Evolutionary conservation across 768 basidiomycete genomes (phyloP).

Genomic region (Serendipita vermifera): DNA sequence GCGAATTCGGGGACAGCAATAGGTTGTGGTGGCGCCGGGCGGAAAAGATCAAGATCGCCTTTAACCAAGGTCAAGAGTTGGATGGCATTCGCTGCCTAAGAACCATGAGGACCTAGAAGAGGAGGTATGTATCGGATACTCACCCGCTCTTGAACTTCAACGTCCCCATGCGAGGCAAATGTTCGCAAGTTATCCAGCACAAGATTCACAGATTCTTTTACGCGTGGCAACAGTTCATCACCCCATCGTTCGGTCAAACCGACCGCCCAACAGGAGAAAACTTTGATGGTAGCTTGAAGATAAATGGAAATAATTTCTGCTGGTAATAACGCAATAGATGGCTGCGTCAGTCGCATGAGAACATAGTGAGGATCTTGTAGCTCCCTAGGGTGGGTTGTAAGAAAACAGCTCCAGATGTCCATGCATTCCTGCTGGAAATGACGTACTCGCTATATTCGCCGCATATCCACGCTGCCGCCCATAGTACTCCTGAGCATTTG

Average conservation of each 20-base stretch:
- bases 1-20: slow-evolving; percentile 15
- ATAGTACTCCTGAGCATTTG: slow-evolving; percentile 64
- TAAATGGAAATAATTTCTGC: slow-evolving; percentile 64
- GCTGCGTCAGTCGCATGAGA: slow-evolving; percentile 53
- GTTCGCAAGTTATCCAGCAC: slow-evolving; percentile 44
- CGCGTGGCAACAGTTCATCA: slow-evolving; percentile 50
- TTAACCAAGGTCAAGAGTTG: slow-evolving; percentile 65
- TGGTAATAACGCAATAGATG: slow-evolving; percentile 36
- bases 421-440: slow-evolving; percentile 12
- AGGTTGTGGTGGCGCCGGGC: slow-evolving; percentile 22
- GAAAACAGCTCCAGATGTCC: neutral
- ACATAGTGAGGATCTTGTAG: slow-evolving; percentile 66
- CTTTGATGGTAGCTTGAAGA: slow-evolving; percentile 70
- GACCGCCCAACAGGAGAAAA: slow-evolving; percentile 76
- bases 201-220: slow-evolving; percentile 49
- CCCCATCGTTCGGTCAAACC: slow-evolving; percentile 68
- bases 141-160: slow-evolving; percentile 90
- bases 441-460: slow-evolving; percentile 86
- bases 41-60: slow-evolving; percentile 51
- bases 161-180: slow-evolving; percentile 49
- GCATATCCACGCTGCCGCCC: slow-evolving; percentile 94
- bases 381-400: slow-evolving; percentile 35
- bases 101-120: neutral
- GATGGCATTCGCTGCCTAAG: slow-evolving; percentile 59
- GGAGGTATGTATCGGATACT: slow-evolving; percentile 20